A percentile compares a stretch with the other conserved stretches of the same genome.
phyloP scores from a whole-genome alignment of 371 early-diverging fungal species.

The Apophysomyces variabilis region DNA sequence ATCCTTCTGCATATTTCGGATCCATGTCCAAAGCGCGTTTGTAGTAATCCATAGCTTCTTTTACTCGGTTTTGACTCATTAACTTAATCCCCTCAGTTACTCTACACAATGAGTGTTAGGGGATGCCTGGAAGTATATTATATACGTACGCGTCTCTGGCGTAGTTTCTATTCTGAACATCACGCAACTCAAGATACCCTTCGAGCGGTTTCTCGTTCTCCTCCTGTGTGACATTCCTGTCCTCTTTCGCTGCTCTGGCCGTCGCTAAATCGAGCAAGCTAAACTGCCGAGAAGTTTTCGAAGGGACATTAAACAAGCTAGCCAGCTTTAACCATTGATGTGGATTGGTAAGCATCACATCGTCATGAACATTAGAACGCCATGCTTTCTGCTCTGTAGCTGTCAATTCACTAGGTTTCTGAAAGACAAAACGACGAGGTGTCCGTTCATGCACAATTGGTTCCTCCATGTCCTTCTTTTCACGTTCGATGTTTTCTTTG shows the following conservation, averaged over 20 bases:
- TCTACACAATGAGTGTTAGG: conserved; percentile 17
- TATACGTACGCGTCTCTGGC: conserved; percentile 48
- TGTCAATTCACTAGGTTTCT: conserved; percentile 22
- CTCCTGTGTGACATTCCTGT: conserved; percentile 16
- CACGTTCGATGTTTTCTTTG: not conserved
- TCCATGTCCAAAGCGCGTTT: conserved; percentile 57
- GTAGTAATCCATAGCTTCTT: conserved; percentile 48
- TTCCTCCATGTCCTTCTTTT: not conserved
- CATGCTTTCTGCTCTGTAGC: conserved; percentile 35
- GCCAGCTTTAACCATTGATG: conserved; percentile 52
- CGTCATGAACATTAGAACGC: conserved; percentile 38
- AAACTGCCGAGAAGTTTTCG: conserved; percentile 36
- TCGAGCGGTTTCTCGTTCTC: conserved; percentile 31
- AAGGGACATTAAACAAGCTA: conserved; percentile 44
- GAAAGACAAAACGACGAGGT: conserved; percentile 18
- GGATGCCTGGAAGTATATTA: not conserved
- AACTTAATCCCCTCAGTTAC: conserved; percentile 47
- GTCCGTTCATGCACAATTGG: not conserved
- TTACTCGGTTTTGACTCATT: conserved; percentile 28
- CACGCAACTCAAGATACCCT: conserved; percentile 43
- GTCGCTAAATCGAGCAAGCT: conserved; percentile 23
- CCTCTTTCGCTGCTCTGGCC: conserved; percentile 16
- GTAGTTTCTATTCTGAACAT: conserved; percentile 51
- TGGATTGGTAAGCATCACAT: conserved; percentile 43
- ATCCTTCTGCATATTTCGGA: conserved; percentile 53